These are phyloP conservation scores for Colletotrichum sp. DNA, from an alignment of 2,329 filamentous ascomycete genomes.

Conservation along the genomic window DNA sequence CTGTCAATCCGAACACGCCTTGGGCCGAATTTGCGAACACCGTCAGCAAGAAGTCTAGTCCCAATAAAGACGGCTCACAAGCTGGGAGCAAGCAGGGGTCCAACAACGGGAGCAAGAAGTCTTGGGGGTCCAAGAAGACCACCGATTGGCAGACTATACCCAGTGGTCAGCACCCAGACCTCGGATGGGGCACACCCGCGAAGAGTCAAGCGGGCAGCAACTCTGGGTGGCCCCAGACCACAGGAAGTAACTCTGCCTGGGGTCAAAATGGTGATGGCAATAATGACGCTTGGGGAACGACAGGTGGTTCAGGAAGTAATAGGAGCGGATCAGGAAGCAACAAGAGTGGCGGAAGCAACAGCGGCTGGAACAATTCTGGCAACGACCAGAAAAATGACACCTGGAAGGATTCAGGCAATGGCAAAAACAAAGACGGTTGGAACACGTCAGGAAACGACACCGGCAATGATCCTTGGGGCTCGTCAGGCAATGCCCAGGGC, in stretches of 20 bases:
- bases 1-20: conserved; percentile 16
- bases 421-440: background rate
- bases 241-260: background rate
- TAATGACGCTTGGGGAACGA: conserved; percentile 1
- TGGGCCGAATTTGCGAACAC: conserved; percentile 10
- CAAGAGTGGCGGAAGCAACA: conserved; percentile 10
- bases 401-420: background rate
- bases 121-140: conserved; percentile 19
- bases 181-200: background rate
- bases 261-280: background rate
- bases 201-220: background rate
- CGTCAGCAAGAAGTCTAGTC: conserved; percentile 4
- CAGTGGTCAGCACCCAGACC: conserved; percentile 13
- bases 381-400: background rate
- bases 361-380: background rate
- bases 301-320: conserved; percentile 7
- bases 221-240: background rate
- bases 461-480: background rate
- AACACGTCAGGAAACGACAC: background rate
- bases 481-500: background rate
- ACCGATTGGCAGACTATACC: background rate
- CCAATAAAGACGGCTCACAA: background rate
- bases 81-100: background rate
- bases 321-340: conserved; percentile 6
- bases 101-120: conserved; percentile 13